Percentiles rank a stretch among this genome's conserved stretches.
These are phyloP conservation scores for Uromyces viciae-fabae DNA, from an alignment of 1,284 basidiomycete genomes.

Conservation along the genomic window DNA sequence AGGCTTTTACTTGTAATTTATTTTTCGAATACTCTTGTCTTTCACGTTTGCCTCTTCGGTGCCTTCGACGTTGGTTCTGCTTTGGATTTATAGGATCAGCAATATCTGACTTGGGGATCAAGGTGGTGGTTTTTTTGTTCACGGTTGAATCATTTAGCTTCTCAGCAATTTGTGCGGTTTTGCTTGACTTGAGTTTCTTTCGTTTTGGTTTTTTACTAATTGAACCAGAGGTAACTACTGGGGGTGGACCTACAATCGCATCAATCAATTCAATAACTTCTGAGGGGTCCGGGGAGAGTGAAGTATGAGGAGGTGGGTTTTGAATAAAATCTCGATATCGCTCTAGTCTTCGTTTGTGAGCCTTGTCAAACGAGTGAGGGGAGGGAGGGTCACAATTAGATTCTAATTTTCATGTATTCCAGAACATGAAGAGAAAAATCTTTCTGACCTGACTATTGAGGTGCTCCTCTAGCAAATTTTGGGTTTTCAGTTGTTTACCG, in stretches of 20 bases:
- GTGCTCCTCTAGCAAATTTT: conserved; percentile 7
- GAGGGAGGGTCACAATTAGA: background rate
- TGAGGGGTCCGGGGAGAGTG: conserved; percentile 34
- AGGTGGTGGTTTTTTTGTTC: background rate
- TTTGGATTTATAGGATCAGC: background rate
- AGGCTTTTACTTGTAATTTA: background rate
- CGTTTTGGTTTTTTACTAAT: conserved; percentile 27
- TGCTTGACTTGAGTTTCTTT: conserved; percentile 8
- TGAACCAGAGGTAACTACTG: conserved; percentile 21
- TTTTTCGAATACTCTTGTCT: background rate
- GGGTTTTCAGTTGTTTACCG: conserved; percentile 31
- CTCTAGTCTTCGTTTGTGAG: conserved; percentile 29
- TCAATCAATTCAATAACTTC: conserved; percentile 40
- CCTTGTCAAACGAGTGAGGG: too few species aligned
- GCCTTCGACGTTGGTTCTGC: background rate
- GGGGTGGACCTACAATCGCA: conserved; percentile 26
- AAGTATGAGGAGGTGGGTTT: conserved; percentile 40
- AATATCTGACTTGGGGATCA: background rate
- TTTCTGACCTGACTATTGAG: conserved; percentile 20
- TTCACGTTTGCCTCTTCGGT: conserved; percentile 8
- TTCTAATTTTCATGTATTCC: background rate
- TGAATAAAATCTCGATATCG: conserved; percentile 38
- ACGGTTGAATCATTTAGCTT: background rate
- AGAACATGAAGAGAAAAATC: background rate
- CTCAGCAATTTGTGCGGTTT: background rate